Evolutionary conservation across 2,329 filamentous ascomycete genomes (phyloP), one percentile per base, ranked within the genome.

Genomic region (Venturia asperata): DNA sequence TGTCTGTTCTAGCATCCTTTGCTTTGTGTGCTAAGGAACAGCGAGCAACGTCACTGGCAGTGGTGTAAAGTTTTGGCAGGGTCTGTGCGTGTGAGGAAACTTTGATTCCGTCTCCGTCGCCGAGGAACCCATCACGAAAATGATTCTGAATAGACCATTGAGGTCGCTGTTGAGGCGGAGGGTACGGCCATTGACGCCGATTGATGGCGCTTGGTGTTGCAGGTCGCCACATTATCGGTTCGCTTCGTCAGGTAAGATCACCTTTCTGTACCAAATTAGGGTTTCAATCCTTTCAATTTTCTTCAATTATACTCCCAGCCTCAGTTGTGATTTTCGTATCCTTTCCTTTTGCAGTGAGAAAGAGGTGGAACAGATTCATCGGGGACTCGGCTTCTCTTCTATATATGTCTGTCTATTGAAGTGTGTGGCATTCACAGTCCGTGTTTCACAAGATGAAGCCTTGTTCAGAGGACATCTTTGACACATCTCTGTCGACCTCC

Each of bases 1-100:
- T 79, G 58, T 66, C 70, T 67, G 66, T 69, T 67, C 67, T 67
- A 68, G 71, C 75, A 76, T 74, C 70, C 71, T 73, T 71, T 52
- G 62, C 37, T 17, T 27, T 43, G 37, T 27, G 21, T 27, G 24
- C n/a, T 43, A 37, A 13, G 39, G 43, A 15, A 27, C 27, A 9
- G 7, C 17, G 55, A 37, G 6, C 27, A 37, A 62, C 27, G 24
- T 43, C 60, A 58, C 30, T 34, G 30, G 30, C 27, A 58, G 19
- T 5, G 1, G 6, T n/a, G 15, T 15, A 21, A 58, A 37, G 30
- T 34, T 34, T 58, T 58, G 30, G 27, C 24, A n/a, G 27, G 10
- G 52, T 58, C 52, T 58, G 52, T 58, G 52, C 47, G 4, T 27
- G 2, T 27, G 24, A 58, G 52, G 30, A 37, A 58, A 34, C 52